These are phyloP conservation scores for Alternaria angustiovoidea DNA, from an alignment of 2,329 filamentous ascomycete genomes.

Conservation along the genomic window DNA sequence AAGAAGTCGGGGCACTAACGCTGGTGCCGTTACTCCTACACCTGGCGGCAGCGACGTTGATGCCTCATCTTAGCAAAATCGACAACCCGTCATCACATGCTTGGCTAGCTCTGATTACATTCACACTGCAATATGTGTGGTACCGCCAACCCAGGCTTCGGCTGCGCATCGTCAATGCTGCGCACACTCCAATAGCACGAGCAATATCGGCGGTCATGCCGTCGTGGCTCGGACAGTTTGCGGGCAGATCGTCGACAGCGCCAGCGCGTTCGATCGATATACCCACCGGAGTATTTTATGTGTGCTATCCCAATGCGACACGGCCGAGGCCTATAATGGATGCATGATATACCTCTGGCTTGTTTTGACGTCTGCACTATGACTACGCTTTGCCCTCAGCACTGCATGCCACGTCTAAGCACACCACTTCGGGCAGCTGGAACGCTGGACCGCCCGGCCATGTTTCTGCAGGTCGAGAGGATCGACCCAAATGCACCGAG, in stretches of 20 bases:
- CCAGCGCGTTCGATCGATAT: constrained; percentile 41
- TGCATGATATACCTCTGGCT: constrained; percentile 33
- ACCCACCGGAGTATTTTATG: constrained; percentile 49
- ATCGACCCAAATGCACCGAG: constrained; percentile 36
- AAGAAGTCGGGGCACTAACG: constrained; percentile 12
- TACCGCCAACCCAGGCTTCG: constrained; percentile 35
- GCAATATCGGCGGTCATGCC: constrained; percentile 38
- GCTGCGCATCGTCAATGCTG: constrained; percentile 40
- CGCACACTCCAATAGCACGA: constrained; percentile 19
- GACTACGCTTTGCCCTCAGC: constrained; percentile 22
- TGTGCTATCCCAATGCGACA: constrained; percentile 32
- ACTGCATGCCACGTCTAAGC: constrained; percentile 37
- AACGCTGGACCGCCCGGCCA: constrained; percentile 25
- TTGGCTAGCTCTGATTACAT: not conserved
- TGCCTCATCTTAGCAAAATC: not conserved
- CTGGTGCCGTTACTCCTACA: constrained; percentile 5
- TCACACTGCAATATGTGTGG: constrained; percentile 25
- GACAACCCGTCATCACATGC: constrained; percentile 4
- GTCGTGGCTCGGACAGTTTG: constrained; percentile 44
- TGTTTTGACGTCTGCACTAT: constrained; percentile 36
- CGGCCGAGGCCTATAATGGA: constrained; percentile 32
- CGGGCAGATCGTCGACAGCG: constrained; percentile 45
- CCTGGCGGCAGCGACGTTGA: constrained; percentile 1
- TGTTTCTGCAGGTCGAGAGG: constrained; percentile 24
- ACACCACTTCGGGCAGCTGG: constrained; percentile 32